Base-by-base conservation (phyloP, 805 yeast genomes). In the Saccharomycopsis lassenensis region DNA sequence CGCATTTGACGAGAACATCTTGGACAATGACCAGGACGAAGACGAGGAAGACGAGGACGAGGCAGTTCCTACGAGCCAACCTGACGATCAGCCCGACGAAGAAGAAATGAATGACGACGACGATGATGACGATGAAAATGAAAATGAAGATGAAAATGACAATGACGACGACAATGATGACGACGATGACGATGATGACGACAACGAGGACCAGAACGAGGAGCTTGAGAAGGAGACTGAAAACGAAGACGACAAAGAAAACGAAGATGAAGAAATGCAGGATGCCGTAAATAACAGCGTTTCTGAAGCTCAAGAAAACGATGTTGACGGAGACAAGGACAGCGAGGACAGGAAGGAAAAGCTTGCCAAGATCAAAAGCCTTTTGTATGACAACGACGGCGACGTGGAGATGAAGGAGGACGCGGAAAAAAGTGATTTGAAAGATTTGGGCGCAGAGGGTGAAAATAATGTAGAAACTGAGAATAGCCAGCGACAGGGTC, bases 1-100 rank as follows among this genome's bases (percentile, higher is more conserved):
- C 16, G 41, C 43, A 14, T 29, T 42, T 15, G 46, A 43, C 16
- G 46, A 40, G 12, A 40, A 40, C 23, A 33, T 40, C 3, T 31
- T 40, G 10, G 44, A 43, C 8, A 34, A 43, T 14, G 39, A 43
- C 12, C 36, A 71, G 50, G 79, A 74, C 41, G 67, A 69, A 37
- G 79, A 72, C 15, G 72, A 63, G 33, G 71, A 63, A 22, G 77
- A 72, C 36, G 74, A 67, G 33, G 74, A 68, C 3, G 74, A 67
- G 14, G 69, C 62, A 21, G 46, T 51, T 7, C 56, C 49, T 22
- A 57, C 32, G 12, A 33, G 36, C 11, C 41, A 37, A 25, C 36
- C 36, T 12, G 37, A 33, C 16, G 40, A 31, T 4, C 37, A 25
- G 4, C 31, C 33, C 11, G 35, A 35, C 11, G 37, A 29, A 3